These are phyloP conservation scores for Fusarium anguioides DNA, from an alignment of 2,329 filamentous ascomycete genomes.

Conservation along the genomic window DNA sequence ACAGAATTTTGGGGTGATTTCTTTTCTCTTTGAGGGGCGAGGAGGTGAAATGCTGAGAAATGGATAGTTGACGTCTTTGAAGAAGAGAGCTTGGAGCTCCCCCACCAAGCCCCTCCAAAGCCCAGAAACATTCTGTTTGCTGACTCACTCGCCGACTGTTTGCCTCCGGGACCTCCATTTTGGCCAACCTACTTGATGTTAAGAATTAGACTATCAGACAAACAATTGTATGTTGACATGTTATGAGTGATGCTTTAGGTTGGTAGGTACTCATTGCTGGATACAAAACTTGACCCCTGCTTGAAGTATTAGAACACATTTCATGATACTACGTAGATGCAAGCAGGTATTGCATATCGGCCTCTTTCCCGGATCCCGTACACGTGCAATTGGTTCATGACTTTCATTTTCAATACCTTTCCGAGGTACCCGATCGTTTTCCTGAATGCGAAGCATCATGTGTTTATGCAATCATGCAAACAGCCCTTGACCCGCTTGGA, in stretches of 20 bases:
- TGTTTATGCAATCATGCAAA: neutral
- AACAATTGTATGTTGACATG: neutral
- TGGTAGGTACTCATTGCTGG: too few relatives aligned
- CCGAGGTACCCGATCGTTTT: neutral
- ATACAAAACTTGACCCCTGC: neutral
- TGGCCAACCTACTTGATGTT: neutral
- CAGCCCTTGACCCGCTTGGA: neutral
- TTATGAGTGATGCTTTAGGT: too few relatives aligned
- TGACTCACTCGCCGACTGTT: slow-evolving; percentile 38
- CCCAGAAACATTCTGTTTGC: slow-evolving; percentile 4
- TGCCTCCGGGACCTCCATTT: neutral
- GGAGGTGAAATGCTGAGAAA: neutral
- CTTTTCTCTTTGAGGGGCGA: neutral
- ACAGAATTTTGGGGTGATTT: neutral
- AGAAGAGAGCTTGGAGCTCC: slow-evolving; percentile 37
- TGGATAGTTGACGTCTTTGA: slow-evolving; percentile 33
- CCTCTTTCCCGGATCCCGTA: neutral
- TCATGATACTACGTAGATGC: neutral
- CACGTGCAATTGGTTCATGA: neutral
- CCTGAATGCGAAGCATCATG: neutral
- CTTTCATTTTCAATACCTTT: neutral
- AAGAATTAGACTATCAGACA: neutral
- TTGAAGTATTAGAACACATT: neutral
- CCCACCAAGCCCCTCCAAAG: slow-evolving; percentile 38
- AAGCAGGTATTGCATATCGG: neutral